A percentile compares a stretch with the other conserved stretches of the same genome.
Conservation (phyloP, 176 grass and related monocot species). For the Secale cereale region DNA sequence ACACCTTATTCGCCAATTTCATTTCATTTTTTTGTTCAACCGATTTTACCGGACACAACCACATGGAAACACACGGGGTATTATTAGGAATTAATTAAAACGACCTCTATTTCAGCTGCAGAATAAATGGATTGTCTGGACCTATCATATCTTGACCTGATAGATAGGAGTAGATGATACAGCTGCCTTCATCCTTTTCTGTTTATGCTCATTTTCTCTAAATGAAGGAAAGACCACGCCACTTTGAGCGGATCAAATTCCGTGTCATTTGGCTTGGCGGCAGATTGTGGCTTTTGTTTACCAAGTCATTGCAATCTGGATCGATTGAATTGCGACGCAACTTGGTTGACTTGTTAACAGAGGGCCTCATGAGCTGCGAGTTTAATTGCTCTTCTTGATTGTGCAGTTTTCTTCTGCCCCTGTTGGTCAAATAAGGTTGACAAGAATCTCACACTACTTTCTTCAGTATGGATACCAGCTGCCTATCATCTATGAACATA, state of each 20-base stretch:
- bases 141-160: not conserved
- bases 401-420: not conserved
- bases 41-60: not conserved
- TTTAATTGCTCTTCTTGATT: slow-evolving; percentile 1
- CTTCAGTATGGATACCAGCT: slow-evolving; percentile 58
- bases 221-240: not conserved
- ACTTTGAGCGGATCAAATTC: not conserved
- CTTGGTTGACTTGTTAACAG: not conserved
- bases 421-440: not conserved
- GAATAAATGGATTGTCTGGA: not conserved
- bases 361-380: too few relatives aligned
- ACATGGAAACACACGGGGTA: not conserved
- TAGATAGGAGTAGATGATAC: too few relatives aligned
- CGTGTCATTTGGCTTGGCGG: too few relatives aligned
- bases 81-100: not conserved
- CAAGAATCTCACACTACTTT: not conserved
- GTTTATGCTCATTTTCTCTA: too few relatives aligned
- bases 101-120: not conserved
- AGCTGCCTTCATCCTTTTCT: not conserved
- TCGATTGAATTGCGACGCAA: not conserved
- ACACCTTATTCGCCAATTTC: not conserved
- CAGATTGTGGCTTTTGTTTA: too few relatives aligned
- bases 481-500: slow-evolving; percentile 57
- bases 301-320: not conserved
- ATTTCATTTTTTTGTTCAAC: not conserved